Conservation (phyloP, 495 filamentous ascomycete species). For the Penicillium roqueforti region DNA sequence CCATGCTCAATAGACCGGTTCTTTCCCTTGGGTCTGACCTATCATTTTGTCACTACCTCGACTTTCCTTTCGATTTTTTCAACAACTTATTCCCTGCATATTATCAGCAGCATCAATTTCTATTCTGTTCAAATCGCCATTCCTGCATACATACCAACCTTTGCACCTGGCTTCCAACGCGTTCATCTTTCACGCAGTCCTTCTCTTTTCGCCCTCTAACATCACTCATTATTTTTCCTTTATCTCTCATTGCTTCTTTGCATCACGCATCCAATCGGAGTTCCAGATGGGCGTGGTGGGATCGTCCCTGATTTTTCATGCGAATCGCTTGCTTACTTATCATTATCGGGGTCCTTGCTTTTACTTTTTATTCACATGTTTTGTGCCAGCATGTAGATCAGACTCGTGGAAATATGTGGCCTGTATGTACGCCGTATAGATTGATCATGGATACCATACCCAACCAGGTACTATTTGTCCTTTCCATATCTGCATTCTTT, state of each 20-base stretch:
- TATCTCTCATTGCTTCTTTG: conserved; percentile 4
- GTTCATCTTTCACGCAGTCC: neutral
- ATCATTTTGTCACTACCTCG: neutral
- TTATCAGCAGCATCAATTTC: neutral
- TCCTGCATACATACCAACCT: neutral
- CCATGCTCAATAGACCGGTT: conserved; percentile 25
- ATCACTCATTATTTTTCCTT: neutral
- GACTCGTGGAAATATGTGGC: neutral
- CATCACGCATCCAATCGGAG: conserved; percentile 27
- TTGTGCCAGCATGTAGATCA: neutral
- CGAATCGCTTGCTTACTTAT: conserved; percentile 5
- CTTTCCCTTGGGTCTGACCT: neutral
- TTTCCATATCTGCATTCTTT: neutral
- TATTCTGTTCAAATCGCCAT: neutral
- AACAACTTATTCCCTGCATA: conserved; percentile 1
- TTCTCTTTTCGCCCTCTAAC: neutral
- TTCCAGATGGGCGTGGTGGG: conserved; percentile 19
- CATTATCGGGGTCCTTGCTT: neutral
- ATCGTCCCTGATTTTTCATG: conserved; percentile 8
- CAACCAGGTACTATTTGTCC: neutral
- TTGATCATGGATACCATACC: neutral
- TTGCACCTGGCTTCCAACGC: neutral
- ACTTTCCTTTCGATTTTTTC: neutral
- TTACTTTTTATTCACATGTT: neutral
- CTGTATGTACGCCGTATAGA: conserved; percentile 3